Base-by-base conservation (phyloP, 495 filamentous ascomycete genomes). In the Penicillium argentinense region DNA sequence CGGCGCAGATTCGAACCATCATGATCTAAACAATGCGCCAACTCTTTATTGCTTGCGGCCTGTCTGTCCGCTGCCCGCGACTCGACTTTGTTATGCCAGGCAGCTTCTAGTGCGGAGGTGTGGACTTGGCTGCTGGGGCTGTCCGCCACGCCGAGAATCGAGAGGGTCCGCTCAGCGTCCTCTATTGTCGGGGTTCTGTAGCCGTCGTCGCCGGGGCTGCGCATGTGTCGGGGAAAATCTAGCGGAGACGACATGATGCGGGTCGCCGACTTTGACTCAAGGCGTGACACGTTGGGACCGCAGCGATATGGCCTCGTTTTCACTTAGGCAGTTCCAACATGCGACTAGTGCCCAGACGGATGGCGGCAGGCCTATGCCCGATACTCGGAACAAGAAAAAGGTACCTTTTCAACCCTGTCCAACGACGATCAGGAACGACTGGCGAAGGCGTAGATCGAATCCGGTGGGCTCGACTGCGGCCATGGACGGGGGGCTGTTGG, bases 101-200 rank as follows among this genome's bases (percentile, higher is more conserved):
- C 54, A 9, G 48, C 41, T 21, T 71, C 59, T 16, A 74, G 36
- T 8, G 67, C 64, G 9, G 67, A 62, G 0, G 64, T 53, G 47
- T 74, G 71, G 3, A 57, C 64, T 12, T 40, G 37, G 13, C 27
- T 44, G 3, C 51, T 26, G 14, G 56, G 39, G n/a, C 30, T 47
- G 7, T 56, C 54, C 14, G 16, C 25, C 1, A 39, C 37, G 16
- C 45, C 47, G 7, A 48, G 29, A 3, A 45, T 45, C 2, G 59
- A 56, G 16, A 71, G 54, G 4, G 51, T 54, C 7, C 57, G 55
- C 40, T 72, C 57, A 9, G 71, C 61, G 52, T 77, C 74, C 49
- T 77, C 74, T 22, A 75, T 69, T n/a, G 71, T 73, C 7, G 75
- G 75, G 0, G 75, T 77, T 16, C 71, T 68, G 53, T 72, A 77